These are phyloP conservation scores for Elsinoe australis DNA, from an alignment of 2,329 filamentous ascomycete species.

Conservation along the genomic window DNA sequence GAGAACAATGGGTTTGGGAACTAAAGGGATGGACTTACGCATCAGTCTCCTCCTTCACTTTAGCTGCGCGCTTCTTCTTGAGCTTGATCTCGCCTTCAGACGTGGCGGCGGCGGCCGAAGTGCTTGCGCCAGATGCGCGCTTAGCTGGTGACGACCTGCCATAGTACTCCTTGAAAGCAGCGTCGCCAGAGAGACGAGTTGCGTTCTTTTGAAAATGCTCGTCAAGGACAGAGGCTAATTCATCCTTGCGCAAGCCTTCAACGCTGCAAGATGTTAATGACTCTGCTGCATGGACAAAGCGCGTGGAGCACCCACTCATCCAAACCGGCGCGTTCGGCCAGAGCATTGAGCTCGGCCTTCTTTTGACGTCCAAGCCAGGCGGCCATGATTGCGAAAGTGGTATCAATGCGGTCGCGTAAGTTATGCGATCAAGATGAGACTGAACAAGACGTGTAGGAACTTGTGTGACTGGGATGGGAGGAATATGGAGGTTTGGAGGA, in stretches of 20 bases:
- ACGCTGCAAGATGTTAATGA: slow-evolving; percentile 14
- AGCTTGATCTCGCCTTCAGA: slow-evolving; percentile 27
- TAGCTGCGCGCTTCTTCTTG: slow-evolving; percentile 27
- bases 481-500: not conserved
- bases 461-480: not conserved
- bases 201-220: slow-evolving; percentile 64
- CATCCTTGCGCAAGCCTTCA: slow-evolving; percentile 49
- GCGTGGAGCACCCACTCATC: slow-evolving; percentile 54
- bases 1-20: not conserved
- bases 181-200: slow-evolving; percentile 54
- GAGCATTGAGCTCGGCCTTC: slow-evolving; percentile 69
- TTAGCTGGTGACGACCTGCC: slow-evolving; percentile 53
- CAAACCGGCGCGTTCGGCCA: slow-evolving; percentile 64
- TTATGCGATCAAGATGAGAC: slow-evolving; percentile 38
- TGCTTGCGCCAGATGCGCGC: slow-evolving; percentile 27
- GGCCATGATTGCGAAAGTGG: slow-evolving; percentile 48
- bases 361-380: slow-evolving; percentile 74
- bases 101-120: slow-evolving; percentile 22
- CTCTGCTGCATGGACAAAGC: slow-evolving; percentile 5
- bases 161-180: slow-evolving; percentile 67
- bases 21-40: slow-evolving; percentile 22
- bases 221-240: slow-evolving; percentile 69
- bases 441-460: not conserved
- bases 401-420: slow-evolving; percentile 39
- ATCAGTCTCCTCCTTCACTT: slow-evolving; percentile 31